Conservation (phyloP, 148 eudicot species). For the Chenopodium album region DNA sequence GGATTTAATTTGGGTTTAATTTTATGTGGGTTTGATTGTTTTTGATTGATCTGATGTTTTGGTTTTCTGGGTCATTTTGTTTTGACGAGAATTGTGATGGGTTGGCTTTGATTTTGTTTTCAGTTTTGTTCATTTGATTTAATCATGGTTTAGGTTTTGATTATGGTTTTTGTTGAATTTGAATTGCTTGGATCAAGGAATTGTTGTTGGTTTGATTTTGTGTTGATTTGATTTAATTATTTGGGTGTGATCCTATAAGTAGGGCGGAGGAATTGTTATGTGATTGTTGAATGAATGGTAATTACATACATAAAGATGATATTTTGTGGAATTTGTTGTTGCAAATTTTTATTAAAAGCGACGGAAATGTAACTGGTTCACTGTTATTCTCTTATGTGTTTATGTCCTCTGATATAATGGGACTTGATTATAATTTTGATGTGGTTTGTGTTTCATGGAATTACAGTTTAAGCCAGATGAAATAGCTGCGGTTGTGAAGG, state of each 20-base stretch:
- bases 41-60: conserved; percentile 10
- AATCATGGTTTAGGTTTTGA: not conserved
- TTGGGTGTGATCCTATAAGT: not conserved
- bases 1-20: not conserved
- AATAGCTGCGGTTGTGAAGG: conserved; percentile 34
- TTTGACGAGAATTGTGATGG: not conserved
- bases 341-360: not conserved
- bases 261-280: not conserved
- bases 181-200: not conserved
- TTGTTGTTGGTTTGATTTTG: not conserved
- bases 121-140: not conserved
- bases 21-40: conserved; percentile 3
- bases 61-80: conserved; percentile 19
- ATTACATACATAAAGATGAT: too few species aligned
- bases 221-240: not conserved
- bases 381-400: not conserved
- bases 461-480: conserved; percentile 29
- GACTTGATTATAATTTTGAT: not conserved
- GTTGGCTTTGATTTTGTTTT: not conserved
- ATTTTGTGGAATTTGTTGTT: not conserved
- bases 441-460: not conserved
- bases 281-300: not conserved
- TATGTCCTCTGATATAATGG: not conserved
- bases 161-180: too few species aligned
- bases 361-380: not conserved